These are phyloP conservation scores for Arachnomyces sp. DNA, from an alignment of 2,329 filamentous ascomycete genomes.

Conservation along the genomic window DNA sequence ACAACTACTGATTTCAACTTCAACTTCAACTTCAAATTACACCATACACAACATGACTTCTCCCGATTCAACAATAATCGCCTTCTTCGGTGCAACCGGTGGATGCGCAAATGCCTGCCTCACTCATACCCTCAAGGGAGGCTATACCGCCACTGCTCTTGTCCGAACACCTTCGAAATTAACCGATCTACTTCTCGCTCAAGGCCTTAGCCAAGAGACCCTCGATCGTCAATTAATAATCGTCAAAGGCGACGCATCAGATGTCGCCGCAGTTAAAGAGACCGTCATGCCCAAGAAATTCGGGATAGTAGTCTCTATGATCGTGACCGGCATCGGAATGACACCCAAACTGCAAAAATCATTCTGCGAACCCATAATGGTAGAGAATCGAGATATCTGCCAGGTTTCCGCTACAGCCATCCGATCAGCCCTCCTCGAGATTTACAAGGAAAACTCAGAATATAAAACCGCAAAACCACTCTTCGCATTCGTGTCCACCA, in stretches of 20 bases:
- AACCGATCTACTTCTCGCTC: slow-evolving; percentile 31
- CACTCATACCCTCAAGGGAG: slow-evolving; percentile 36
- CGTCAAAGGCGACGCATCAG: slow-evolving; percentile 40
- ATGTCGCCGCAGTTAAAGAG: slow-evolving; percentile 33
- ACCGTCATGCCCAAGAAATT: slow-evolving; percentile 25
- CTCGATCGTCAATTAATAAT: slow-evolving; percentile 39
- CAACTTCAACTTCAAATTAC: too few species aligned
- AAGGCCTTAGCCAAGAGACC: slow-evolving; percentile 29
- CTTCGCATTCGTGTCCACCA: slow-evolving; percentile 19
- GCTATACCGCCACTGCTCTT: slow-evolving; percentile 41
- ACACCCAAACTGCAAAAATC: slow-evolving; percentile 18
- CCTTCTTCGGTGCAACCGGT: slow-evolving; percentile 48
- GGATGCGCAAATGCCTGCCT: slow-evolving; percentile 41
- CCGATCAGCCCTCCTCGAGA: slow-evolving; percentile 14
- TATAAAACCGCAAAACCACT: slow-evolving; percentile 10
- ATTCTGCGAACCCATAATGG: slow-evolving; percentile 14
- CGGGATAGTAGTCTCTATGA: slow-evolving; percentile 31
- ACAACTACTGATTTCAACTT: too few species aligned
- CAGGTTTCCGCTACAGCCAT: slow-evolving; percentile 16
- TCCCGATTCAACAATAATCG: slow-evolving; percentile 28
- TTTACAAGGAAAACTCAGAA: slow-evolving; percentile 10
- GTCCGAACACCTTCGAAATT: slow-evolving; percentile 46
- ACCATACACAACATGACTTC: too few species aligned
- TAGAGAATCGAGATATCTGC: slow-evolving; percentile 22
- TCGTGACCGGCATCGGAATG: slow-evolving; percentile 39